phyloP scores from a whole-genome alignment of 306 rosid species.

The Morella rubra region DNA sequence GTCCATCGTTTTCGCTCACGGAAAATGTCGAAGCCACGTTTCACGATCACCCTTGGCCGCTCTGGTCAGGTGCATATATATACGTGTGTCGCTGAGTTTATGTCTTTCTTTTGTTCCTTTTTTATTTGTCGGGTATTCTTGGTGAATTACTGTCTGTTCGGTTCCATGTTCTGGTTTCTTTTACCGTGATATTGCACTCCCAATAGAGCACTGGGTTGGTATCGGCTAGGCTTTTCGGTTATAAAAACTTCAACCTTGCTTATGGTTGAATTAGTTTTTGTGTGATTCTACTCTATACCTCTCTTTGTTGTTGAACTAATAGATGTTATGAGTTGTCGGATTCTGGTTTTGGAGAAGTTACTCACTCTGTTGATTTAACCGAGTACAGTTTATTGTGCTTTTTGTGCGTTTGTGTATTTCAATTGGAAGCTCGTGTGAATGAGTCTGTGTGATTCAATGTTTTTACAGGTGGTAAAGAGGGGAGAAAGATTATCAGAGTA shows the following conservation, averaged over 20 bases:
- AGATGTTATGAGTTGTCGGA: not conserved
- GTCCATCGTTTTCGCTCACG: not conserved
- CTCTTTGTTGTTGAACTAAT: not conserved
- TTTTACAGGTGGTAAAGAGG: constrained; percentile 56
- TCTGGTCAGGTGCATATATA: constrained; percentile 51
- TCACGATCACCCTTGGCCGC: constrained; percentile 66
- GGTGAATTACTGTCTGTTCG: not conserved
- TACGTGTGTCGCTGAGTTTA: not conserved
- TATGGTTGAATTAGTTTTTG: not conserved
- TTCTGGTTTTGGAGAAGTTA: not conserved
- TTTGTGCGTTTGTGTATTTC: not conserved
- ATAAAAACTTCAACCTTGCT: not conserved
- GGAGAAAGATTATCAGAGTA: constrained; percentile 34
- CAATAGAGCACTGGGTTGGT: not conserved
- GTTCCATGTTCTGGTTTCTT: not conserved
- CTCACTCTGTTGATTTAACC: not conserved
- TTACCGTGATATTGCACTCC: too few species aligned
- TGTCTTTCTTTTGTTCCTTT: not conserved
- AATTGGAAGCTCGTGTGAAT: not conserved
- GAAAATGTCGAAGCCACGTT: constrained; percentile 48
- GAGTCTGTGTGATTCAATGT: not conserved
- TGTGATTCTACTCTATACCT: not conserved
- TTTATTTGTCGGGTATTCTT: not conserved
- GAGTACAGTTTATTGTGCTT: not conserved
- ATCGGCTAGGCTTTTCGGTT: not conserved